Evolutionary conservation across 2,329 filamentous ascomycete species (phyloP).

Genomic region (Epichloe sibirici): DNA sequence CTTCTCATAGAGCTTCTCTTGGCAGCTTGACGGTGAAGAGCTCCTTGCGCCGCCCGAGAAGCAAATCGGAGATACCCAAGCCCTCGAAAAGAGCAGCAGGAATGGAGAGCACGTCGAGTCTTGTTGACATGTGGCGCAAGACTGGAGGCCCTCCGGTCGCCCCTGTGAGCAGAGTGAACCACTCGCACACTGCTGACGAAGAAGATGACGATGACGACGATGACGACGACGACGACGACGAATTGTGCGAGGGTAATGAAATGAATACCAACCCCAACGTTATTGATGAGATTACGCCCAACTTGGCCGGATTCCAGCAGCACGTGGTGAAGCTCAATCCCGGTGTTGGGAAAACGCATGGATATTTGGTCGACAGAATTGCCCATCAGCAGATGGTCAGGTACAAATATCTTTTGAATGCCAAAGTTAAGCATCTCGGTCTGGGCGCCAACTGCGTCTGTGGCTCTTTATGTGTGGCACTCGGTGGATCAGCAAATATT

Average conservation of each 20-base stretch:
- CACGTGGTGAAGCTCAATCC: constrained; percentile 67
- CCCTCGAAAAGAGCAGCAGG: constrained; percentile 15
- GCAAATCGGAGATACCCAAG: constrained; percentile 41
- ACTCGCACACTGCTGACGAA: constrained; percentile 1
- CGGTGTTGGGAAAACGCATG: constrained; percentile 41
- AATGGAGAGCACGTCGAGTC: constrained; percentile 28
- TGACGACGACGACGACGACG: constrained; percentile 50
- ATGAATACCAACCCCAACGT: constrained; percentile 50
- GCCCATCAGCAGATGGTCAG: constrained; percentile 68
- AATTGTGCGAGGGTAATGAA: constrained; percentile 43
- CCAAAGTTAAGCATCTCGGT: constrained; percentile 57
- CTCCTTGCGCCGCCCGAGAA: constrained; percentile 40
- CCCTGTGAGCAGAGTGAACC: constrained; percentile 25
- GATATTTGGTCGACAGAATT: constrained; percentile 65
- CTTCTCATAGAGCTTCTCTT: constrained; percentile 39
- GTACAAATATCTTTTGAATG: constrained; percentile 64
- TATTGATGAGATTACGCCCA: constrained; percentile 59
- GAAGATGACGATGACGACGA: constrained; percentile 21
- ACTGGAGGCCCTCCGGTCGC: constrained; percentile 43
- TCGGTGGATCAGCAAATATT: constrained; percentile 53
- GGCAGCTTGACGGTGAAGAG: constrained; percentile 32
- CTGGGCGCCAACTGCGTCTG: constrained; percentile 50
- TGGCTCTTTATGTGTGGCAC: constrained; percentile 48
- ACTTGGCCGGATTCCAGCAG: constrained; percentile 60
- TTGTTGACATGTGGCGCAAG: constrained; percentile 39